phyloP scores from a whole-genome alignment of 495 filamentous ascomycete species.

The Astrothelium macrocarpum region DNA sequence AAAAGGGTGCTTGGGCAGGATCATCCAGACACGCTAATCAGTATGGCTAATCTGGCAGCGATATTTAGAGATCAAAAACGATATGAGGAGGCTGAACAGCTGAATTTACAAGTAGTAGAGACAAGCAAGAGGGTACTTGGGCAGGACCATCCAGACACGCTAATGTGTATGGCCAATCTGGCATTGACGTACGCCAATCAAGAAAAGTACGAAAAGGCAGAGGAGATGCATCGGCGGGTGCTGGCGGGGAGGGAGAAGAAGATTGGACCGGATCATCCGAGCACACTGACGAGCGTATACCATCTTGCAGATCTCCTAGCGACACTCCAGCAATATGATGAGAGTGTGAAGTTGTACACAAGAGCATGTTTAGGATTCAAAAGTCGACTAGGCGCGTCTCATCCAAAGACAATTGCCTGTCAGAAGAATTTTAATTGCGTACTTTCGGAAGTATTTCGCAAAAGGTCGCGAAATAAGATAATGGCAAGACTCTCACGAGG shows the following conservation, averaged over 20 bases:
- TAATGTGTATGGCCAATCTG: background rate
- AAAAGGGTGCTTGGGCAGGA: constrained; percentile 13
- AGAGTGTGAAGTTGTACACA: no score
- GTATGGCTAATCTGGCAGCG: constrained; percentile 8
- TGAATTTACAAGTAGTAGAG: constrained; percentile 10
- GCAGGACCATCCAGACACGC: constrained; percentile 7
- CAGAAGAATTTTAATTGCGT: no score
- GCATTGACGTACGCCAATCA: background rate
- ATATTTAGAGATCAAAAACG: background rate
- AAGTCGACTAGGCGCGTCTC: no score
- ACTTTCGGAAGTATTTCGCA: no score
- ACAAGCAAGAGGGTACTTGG: constrained; percentile 7
- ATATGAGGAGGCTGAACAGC: constrained; percentile 6
- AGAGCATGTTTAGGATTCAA: no score
- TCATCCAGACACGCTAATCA: constrained; percentile 14
- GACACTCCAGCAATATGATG: no score
- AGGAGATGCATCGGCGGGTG: background rate
- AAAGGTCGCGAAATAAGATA: no score
- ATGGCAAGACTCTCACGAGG: no score
- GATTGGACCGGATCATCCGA: constrained; percentile 6
- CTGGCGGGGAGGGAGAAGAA: constrained; percentile 1
- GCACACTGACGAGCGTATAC: constrained; percentile 12
- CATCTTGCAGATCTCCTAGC: no score
- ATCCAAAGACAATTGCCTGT: no score
- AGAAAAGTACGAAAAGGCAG: background rate